These are phyloP conservation scores for Heritiera fomes DNA, from an alignment of 345 rosid genomes.

Conservation along the genomic window DNA sequence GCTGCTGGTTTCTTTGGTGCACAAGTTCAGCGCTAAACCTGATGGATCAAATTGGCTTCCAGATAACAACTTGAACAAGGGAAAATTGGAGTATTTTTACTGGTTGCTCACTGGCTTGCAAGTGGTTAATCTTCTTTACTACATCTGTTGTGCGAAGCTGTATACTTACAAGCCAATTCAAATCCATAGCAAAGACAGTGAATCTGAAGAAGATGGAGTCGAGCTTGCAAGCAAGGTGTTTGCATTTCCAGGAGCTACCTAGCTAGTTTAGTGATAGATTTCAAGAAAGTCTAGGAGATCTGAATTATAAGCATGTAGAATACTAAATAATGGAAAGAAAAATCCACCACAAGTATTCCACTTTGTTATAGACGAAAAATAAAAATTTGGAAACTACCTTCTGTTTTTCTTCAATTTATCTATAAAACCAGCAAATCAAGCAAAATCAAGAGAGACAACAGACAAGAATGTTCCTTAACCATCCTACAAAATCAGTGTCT, in stretches of 20 bases:
- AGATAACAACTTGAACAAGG: slow-evolving; percentile 65
- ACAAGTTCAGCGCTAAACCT: slow-evolving; percentile 52
- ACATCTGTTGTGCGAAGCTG: slow-evolving; percentile 58
- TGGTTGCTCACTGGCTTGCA: slow-evolving; percentile 73
- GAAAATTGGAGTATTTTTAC: slow-evolving; percentile 79
- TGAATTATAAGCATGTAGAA: neutral
- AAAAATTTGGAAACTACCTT: neutral
- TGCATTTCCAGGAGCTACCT: neutral
- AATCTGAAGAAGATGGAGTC: slow-evolving; percentile 30
- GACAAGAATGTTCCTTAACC: neutral
- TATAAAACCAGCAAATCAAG: neutral
- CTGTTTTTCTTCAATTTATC: neutral
- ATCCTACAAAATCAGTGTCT: neutral
- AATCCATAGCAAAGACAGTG: slow-evolving; percentile 36
- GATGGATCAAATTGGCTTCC: slow-evolving; percentile 89
- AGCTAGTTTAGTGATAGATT: neutral
- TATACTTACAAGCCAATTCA: slow-evolving; percentile 79
- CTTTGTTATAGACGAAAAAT: neutral
- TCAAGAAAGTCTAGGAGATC: too few relatives aligned
- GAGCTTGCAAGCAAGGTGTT: slow-evolving; percentile 40
- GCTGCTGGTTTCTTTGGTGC: slow-evolving; percentile 64
- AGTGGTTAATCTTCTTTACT: slow-evolving; percentile 58
- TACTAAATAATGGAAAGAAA: neutral
- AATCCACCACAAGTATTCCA: neutral
- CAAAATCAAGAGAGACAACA: neutral